phyloP scores from a whole-genome alignment of 495 filamentous ascomycete species.

The Podospora pseudoanserina region DNA sequence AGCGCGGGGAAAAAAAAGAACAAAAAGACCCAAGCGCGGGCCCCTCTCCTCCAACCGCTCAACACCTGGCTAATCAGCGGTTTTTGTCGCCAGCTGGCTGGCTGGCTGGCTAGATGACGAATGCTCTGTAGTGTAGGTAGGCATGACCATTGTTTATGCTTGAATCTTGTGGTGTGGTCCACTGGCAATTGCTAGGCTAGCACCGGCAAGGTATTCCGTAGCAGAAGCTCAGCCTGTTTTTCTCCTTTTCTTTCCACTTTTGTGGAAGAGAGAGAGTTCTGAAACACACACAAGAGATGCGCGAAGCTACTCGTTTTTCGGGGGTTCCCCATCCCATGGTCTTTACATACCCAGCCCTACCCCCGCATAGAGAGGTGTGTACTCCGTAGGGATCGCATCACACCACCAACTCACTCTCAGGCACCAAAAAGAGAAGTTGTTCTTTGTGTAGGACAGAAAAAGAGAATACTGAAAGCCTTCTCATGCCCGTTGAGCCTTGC shows the following conservation, averaged over 20 bases:
- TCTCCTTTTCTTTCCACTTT: neutral
- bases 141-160: neutral
- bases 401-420: neutral
- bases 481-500: neutral
- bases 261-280: neutral
- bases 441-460: neutral
- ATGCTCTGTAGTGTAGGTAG: neutral
- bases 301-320: neutral
- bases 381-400: neutral
- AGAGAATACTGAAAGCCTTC: neutral
- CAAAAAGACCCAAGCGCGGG: neutral
- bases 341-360: neutral
- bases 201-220: neutral
- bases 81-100: conserved; percentile 1
- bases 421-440: neutral
- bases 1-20: neutral
- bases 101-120: neutral
- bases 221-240: neutral
- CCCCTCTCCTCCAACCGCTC: neutral
- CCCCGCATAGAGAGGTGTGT: neutral
- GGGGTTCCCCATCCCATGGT: neutral
- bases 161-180: neutral
- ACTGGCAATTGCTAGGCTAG: neutral
- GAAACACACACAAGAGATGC: neutral
- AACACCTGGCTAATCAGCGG: neutral